Base-by-base conservation (phyloP, 169 alveolate species). In the Cryptosporidium canis region DNA sequence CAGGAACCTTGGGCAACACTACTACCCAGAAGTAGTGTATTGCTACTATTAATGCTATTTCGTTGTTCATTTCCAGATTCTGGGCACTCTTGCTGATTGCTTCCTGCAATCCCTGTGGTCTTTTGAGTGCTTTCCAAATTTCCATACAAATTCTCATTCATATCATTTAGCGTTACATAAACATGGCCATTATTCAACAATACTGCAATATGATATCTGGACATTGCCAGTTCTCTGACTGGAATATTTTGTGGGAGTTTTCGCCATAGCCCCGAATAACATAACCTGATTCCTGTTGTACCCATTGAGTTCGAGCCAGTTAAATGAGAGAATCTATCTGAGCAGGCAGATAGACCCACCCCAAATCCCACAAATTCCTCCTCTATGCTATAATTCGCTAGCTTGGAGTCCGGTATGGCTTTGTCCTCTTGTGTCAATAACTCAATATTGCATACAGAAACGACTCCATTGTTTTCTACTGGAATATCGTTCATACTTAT, bases 351-450 rank as follows among this genome's bases (percentile, higher is more conserved):
- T 55, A 56, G 14, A 4, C 87, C 87, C 31, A 41, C 58, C 7
- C 87, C 87, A 77, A 77, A 77, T 12, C 87, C 87, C n/a, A 77
- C 18, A 39, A 31, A 77, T 11, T 77, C 87, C 33, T 77, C 87
- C 63, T 77, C 87, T 5, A 77, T 77, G 39, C 61, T 61, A 45
- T 77, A 77, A 58, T 33, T 24, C 14, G 68, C 37, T 44, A 77
- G 21, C 64, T 35, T 77, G 37, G 64, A 6, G 21, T 77, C 87
- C 6, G 87, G 87, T 35, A 77, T n/a, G 21, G 24, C 35, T 16
- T 37, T 41, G 18, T 77, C 87, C 33, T 77, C 87, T 24, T 77
- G 51, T 1, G 66, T 16, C 21, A 77, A 39, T 24, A 77, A 58
- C 18, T 61, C 72, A 58, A 77, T 55, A 37, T 61, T 58, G 45